Evolutionary conservation across 2,329 filamentous ascomycete genomes (phyloP).

Genomic region (Fusarium piperis): DNA sequence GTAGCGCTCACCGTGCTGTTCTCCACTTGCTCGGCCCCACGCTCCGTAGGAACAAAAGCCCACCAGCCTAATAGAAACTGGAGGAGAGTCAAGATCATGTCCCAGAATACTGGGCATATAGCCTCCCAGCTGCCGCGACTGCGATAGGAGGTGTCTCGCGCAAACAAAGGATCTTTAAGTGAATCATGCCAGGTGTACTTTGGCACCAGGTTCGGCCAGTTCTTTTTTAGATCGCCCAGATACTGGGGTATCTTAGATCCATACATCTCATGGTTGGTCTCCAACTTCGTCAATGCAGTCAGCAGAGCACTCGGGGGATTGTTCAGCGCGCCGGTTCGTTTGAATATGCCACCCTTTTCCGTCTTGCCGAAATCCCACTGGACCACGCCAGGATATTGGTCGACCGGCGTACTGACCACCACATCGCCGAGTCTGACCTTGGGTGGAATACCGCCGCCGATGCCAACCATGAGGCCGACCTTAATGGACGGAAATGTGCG

Average conservation of each 20-base stretch:
- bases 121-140: background rate
- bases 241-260: slow-evolving; percentile 4
- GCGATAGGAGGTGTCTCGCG: background rate
- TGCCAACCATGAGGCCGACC: background rate
- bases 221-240: background rate
- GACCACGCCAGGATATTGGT: slow-evolving; percentile 3
- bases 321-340: slow-evolving; percentile 6
- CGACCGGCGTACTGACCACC: background rate
- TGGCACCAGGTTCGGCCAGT: background rate
- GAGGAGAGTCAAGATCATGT: no score
- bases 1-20: no score
- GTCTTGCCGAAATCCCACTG: slow-evolving; percentile 19
- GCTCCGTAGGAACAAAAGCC: no score
- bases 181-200: background rate
- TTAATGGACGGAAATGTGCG: background rate
- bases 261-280: background rate
- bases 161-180: background rate
- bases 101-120: no score
- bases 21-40: no score
- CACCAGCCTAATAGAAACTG: no score
- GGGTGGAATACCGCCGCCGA: background rate
- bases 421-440: slow-evolving; percentile 19
- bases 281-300: slow-evolving; percentile 1
- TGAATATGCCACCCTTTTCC: background rate
- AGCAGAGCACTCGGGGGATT: background rate